A percentile compares a stretch with the other conserved stretches of the same genome.
These are phyloP conservation scores for Suhomyces emberorum DNA, from an alignment of 805 yeast genomes.

Conservation along the genomic window DNA sequence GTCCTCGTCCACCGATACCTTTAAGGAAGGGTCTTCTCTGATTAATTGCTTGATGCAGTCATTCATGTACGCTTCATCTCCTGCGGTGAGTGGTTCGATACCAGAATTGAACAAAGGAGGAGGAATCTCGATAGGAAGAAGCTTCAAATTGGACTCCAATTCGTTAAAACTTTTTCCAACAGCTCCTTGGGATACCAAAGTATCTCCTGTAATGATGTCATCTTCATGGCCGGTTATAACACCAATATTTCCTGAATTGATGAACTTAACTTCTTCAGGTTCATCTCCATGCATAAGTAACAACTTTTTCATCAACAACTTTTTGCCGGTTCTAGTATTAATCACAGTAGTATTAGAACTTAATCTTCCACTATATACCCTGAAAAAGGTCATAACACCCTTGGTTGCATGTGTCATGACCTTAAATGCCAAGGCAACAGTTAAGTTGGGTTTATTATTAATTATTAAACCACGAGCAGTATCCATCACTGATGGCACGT, in stretches of 20 bases:
- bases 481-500: constrained; percentile 37
- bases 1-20: constrained; percentile 72
- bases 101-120: constrained; percentile 90
- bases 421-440: constrained; percentile 86
- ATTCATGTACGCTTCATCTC: constrained; percentile 74
- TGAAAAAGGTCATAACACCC: constrained; percentile 78
- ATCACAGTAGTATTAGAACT: constrained; percentile 57
- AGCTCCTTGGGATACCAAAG: constrained; percentile 62
- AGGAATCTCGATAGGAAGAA: constrained; percentile 80
- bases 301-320: constrained; percentile 63
- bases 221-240: constrained; percentile 73
- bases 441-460: constrained; percentile 54
- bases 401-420: constrained; percentile 81
- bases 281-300: constrained; percentile 85
- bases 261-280: constrained; percentile 64
- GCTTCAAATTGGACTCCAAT: constrained; percentile 41
- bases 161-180: constrained; percentile 43
- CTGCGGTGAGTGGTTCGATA: constrained; percentile 77
- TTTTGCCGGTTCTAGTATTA: constrained; percentile 68
- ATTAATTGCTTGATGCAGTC: constrained; percentile 61
- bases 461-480: constrained; percentile 47
- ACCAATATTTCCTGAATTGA: constrained; percentile 84
- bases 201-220: constrained; percentile 85
- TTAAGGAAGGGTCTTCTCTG: constrained; percentile 90
- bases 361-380: constrained; percentile 83